Conservation (phyloP, 441 rosid species). For the Gossypium trilobum region DNA sequence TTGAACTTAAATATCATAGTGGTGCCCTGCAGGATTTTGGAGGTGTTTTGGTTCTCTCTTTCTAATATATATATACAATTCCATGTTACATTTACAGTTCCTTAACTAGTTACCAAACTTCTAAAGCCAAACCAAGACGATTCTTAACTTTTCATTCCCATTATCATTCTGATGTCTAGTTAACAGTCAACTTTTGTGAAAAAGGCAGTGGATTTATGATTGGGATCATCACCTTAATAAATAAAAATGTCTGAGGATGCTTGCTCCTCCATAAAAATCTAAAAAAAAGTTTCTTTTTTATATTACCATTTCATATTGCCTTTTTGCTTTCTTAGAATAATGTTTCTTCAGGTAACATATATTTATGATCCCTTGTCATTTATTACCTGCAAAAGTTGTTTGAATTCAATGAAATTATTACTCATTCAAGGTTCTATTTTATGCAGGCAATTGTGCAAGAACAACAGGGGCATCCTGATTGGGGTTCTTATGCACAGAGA, state of each 20-base stretch:
- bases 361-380: too few relatives aligned
- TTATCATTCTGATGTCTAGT: conserved; percentile 3
- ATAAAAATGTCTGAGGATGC: not conserved
- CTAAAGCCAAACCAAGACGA: not conserved
- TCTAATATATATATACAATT: not conserved
- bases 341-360: too few relatives aligned
- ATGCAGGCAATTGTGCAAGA: conserved; percentile 69
- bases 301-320: not conserved
- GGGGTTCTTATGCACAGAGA: conserved; percentile 85
- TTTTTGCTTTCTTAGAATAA: not conserved
- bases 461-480: conserved; percentile 70
- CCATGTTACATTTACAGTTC: not conserved
- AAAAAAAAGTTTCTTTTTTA: not conserved
- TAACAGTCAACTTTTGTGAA: conserved; percentile 1
- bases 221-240: conserved; percentile 6
- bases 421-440: conserved; percentile 20
- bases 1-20: conserved; percentile 1
- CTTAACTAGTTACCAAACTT: not conserved
- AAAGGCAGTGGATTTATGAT: conserved; percentile 3
- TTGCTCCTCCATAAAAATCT: not conserved
- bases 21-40: not conserved
- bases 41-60: not conserved
- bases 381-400: not conserved
- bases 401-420: conserved; percentile 12
- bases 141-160: not conserved